Evolutionary conservation across 106 monocot species (phyloP).

Genomic region (Chionographis japonica): DNA sequence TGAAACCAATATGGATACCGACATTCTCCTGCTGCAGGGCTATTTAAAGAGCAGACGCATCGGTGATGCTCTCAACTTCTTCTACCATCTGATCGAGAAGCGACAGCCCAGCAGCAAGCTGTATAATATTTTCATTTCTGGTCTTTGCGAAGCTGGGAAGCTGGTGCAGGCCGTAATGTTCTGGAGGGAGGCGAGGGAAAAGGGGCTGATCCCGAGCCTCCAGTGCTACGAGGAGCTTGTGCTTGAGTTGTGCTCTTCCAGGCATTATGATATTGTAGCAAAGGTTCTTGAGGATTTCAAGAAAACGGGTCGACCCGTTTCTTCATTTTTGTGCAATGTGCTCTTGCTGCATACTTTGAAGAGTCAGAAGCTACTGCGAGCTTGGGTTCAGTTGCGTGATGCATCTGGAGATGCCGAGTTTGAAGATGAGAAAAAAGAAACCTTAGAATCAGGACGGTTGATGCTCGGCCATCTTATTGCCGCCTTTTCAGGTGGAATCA

Average conservation of each 20-base stretch:
- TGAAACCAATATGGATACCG: slow-evolving; percentile 34
- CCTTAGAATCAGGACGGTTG: slow-evolving; percentile 4
- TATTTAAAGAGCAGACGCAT: slow-evolving; percentile 54
- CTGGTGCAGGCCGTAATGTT: slow-evolving; percentile 53
- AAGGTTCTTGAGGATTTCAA: slow-evolving; percentile 65
- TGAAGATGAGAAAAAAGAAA: not conserved
- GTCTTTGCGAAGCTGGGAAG: slow-evolving; percentile 62
- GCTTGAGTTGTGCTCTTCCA: slow-evolving; percentile 34
- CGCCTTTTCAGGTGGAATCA: slow-evolving; percentile 60
- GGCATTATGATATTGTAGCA: slow-evolving; percentile 43
- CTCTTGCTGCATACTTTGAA: slow-evolving; percentile 71
- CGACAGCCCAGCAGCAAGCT: slow-evolving; percentile 47
- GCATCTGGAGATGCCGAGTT: not conserved
- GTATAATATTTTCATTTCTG: slow-evolving; percentile 64
- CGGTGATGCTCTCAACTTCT: slow-evolving; percentile 50
- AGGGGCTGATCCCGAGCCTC: slow-evolving; percentile 61
- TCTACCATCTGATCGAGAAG: slow-evolving; percentile 30
- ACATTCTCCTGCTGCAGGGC: slow-evolving; percentile 50
- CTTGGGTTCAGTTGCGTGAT: slow-evolving; percentile 36
- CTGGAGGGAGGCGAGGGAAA: slow-evolving; percentile 70
- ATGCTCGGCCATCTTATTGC: slow-evolving; percentile 49
- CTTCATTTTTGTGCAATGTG: slow-evolving; percentile 78
- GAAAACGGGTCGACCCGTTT: slow-evolving; percentile 56
- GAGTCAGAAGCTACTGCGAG: slow-evolving; percentile 33
- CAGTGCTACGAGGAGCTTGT: slow-evolving; percentile 84